Evolutionary conservation across 768 basidiomycete genomes (phyloP).

Genomic region (Phylloporus arenicola): DNA sequence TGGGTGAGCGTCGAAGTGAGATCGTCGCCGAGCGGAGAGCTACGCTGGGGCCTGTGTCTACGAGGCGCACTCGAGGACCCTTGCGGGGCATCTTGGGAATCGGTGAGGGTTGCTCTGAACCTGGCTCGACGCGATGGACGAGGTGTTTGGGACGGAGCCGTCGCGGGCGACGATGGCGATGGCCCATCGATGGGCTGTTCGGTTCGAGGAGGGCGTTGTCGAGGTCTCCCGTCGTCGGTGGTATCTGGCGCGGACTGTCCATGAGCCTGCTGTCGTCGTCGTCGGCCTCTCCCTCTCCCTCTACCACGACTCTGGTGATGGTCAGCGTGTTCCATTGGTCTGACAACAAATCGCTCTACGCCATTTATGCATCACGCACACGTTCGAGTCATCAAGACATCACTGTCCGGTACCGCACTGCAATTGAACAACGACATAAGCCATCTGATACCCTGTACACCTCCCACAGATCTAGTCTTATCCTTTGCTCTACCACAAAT

Average conservation of each 20-base stretch:
- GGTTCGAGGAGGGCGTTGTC: background rate
- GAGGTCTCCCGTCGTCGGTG: background rate
- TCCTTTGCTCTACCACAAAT: slow-evolving; percentile 6
- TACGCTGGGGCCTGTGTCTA: slow-evolving; percentile 6
- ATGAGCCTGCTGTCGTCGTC: background rate
- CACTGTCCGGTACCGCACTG: background rate
- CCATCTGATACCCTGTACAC: slow-evolving; percentile 47
- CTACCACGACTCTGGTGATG: slow-evolving; percentile 1
- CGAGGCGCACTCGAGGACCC: slow-evolving; percentile 1
- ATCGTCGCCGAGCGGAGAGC: slow-evolving; percentile 41
- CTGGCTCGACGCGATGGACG: slow-evolving; percentile 29
- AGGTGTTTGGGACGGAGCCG: background rate
- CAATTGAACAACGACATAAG: slow-evolving; percentile 20
- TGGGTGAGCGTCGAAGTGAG: slow-evolving; percentile 70
- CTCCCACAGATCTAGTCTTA: slow-evolving; percentile 14
- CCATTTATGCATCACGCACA: background rate
- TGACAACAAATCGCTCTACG: background rate
- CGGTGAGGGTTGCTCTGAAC: slow-evolving; percentile 36
- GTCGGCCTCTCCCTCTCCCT: slow-evolving; percentile 7
- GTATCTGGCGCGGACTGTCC: background rate
- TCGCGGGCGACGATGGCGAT: background rate
- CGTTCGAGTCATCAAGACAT: background rate
- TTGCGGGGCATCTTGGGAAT: slow-evolving; percentile 2
- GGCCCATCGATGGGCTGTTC: background rate
- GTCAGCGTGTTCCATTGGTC: slow-evolving; percentile 10